Evolutionary conservation across 371 early-diverging fungal genomes (phyloP).

Genomic region (Chytridiales sp.): DNA sequence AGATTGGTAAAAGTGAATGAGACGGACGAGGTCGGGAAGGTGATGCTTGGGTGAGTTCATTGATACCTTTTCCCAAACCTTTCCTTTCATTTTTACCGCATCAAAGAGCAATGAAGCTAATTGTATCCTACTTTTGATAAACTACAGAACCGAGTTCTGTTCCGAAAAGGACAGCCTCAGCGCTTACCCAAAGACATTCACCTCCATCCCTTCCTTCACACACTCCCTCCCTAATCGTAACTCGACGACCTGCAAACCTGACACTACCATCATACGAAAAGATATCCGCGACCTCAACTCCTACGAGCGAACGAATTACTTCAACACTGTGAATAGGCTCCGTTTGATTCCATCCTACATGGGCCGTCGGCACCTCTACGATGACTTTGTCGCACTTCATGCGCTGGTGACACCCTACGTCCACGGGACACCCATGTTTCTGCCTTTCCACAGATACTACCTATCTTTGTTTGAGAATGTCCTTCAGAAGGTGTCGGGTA

Average conservation of each 20-base stretch:
- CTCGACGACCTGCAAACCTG: too few relatives aligned
- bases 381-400: conserved; percentile 17
- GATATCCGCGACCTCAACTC: conserved; percentile 20
- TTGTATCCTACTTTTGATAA: too few relatives aligned
- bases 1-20: too few relatives aligned
- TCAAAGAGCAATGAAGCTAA: too few relatives aligned
- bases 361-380: background rate
- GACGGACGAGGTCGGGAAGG: too few relatives aligned
- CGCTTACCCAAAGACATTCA: background rate
- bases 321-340: conserved; percentile 24
- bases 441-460: conserved; percentile 37
- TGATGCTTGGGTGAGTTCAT: too few relatives aligned
- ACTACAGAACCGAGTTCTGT: background rate
- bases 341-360: conserved; percentile 13
- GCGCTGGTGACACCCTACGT: conserved; percentile 2
- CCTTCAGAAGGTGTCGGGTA: conserved; percentile 1
- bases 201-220: background rate
- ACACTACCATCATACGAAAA: conserved; percentile 8
- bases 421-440: conserved; percentile 32
- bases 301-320: conserved; percentile 15
- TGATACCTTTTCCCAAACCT: too few relatives aligned
- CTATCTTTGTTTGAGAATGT: conserved; percentile 19
- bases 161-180: background rate
- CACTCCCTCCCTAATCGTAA: background rate
- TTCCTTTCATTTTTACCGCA: too few relatives aligned